Base-by-base conservation (phyloP, 2,329 filamentous ascomycete species). In the Aspergillus unguis region DNA sequence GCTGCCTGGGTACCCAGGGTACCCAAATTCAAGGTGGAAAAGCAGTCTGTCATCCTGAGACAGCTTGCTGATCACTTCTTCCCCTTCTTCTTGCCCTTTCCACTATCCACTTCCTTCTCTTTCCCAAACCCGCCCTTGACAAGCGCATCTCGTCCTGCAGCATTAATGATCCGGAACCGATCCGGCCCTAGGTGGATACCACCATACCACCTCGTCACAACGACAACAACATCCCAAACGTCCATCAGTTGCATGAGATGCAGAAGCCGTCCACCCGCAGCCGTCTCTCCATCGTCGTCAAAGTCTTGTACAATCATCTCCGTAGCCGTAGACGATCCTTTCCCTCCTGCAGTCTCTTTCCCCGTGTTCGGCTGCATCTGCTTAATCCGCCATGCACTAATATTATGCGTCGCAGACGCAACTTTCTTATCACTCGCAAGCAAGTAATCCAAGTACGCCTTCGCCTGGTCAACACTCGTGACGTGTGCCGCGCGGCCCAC, bases 221-320 rank as follows among this genome's bases (percentile, higher is more conserved):
- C 87, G 0, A 99, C 90, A 76, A 97, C 86, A 11, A 87, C 86
- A 70, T 95, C 84, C 91, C 92, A 96, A 8, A 95, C 79, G 65
- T 92, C 89, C 89, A 96, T 96, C 56, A 96, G 74, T 75, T 96
- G 91, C 85, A 99, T 87, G 29, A 99, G 76, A 74, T 95, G 90
- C 55, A 97, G 73, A 65, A 99, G 72, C 38, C 94, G 80, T 0
- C 87, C 85, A 0, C 94, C 94, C 0, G 94, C 94, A 5, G 94
- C 94, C 27, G 88, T 88, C 78, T 99, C 94, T 2, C 94, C 94
- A 69, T 99, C 94, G 64, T 99, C 94, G 64, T 99, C 89, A 66
- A 87, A 96, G 72, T 99, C 94, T 70, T 97, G 92, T 61, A 86
- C 90, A 28, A 76, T 75, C 46, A 79, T 80, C 52, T 76, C 79